Evolutionary conservation across 345 rosid species (phyloP).

Genomic region (Gossypium arboreum): DNA sequence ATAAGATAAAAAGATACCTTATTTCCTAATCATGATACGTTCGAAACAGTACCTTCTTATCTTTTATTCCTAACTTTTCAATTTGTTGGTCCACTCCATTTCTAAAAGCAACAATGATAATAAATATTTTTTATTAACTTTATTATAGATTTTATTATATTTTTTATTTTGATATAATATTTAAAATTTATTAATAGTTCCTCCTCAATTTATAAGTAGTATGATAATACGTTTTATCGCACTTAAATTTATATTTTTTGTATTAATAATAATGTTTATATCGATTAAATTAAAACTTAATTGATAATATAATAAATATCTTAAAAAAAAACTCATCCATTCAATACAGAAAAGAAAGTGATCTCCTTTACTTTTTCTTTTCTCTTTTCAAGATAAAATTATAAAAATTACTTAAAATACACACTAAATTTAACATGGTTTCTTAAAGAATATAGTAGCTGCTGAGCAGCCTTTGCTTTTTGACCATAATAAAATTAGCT

Average conservation of each 20-base stretch:
- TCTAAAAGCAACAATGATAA: background rate
- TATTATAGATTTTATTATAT: no score
- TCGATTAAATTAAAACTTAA: accelerated
- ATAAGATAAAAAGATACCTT: background rate
- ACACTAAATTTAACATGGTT: background rate
- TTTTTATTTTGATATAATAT: no score
- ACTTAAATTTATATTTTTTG: accelerated
- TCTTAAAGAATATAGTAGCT: background rate
- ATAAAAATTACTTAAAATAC: no score
- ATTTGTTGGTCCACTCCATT: background rate
- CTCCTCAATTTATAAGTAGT: accelerated
- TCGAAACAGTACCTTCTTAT: slow-evolving; percentile 6
- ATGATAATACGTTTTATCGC: accelerated
- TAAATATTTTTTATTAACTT: no score
- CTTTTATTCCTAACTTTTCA: background rate
- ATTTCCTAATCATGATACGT: background rate
- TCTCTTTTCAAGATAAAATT: no score
- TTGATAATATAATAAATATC: no score
- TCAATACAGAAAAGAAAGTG: no score
- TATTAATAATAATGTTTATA: accelerated
- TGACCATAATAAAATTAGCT: background rate
- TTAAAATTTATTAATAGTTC: no score
- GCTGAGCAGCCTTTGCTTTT: background rate
- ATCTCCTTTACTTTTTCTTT: no score
- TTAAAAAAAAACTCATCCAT: no score